Percentiles rank a stretch among this genome's conserved stretches.
Evolutionary conservation across 2,329 filamentous ascomycete genomes (phyloP).

Genomic region (Alternaria dauci): DNA sequence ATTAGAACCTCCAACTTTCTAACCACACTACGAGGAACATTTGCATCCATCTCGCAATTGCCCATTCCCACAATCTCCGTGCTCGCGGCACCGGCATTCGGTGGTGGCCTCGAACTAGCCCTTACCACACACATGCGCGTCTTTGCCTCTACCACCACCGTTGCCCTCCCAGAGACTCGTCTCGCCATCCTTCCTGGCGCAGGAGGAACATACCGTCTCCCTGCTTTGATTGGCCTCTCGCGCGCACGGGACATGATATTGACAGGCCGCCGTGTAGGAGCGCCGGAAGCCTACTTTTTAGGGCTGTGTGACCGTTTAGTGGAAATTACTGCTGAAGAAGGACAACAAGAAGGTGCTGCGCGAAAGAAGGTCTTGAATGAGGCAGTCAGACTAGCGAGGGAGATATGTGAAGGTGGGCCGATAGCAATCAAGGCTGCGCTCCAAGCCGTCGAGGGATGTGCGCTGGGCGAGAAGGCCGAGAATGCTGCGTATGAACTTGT

Average conservation of each 20-base stretch:
- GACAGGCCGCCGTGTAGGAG: slow-evolving; percentile 85
- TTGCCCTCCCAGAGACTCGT: slow-evolving; percentile 89
- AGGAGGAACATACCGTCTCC: slow-evolving; percentile 89
- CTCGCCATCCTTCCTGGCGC: slow-evolving; percentile 95
- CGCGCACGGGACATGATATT: slow-evolving; percentile 90
- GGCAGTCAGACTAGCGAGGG: slow-evolving; percentile 78
- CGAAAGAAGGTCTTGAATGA: slow-evolving; percentile 75
- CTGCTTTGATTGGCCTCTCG: slow-evolving; percentile 77
- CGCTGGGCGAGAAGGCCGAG: slow-evolving; percentile 75
- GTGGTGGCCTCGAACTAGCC: slow-evolving; percentile 92
- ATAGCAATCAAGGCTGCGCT: slow-evolving; percentile 82
- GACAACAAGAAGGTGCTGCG: slow-evolving; percentile 61
- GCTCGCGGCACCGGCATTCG: slow-evolving; percentile 84
- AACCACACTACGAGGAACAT: slow-evolving; percentile 75
- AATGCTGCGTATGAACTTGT: slow-evolving; percentile 87
- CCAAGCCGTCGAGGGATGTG: slow-evolving; percentile 76
- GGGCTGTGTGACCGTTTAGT: slow-evolving; percentile 91
- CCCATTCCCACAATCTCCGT: slow-evolving; percentile 91
- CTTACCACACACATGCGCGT: slow-evolving; percentile 90
- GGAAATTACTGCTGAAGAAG: slow-evolving; percentile 72
- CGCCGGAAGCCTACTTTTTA: slow-evolving; percentile 87
- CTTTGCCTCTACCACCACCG: slow-evolving; percentile 76
- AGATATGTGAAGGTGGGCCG: slow-evolving; percentile 90
- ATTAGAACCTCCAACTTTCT: slow-evolving; percentile 83
- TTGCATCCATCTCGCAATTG: slow-evolving; percentile 75